phyloP scores from a whole-genome alignment of 305 asterid genomes.

The Solanum hybrid region DNA sequence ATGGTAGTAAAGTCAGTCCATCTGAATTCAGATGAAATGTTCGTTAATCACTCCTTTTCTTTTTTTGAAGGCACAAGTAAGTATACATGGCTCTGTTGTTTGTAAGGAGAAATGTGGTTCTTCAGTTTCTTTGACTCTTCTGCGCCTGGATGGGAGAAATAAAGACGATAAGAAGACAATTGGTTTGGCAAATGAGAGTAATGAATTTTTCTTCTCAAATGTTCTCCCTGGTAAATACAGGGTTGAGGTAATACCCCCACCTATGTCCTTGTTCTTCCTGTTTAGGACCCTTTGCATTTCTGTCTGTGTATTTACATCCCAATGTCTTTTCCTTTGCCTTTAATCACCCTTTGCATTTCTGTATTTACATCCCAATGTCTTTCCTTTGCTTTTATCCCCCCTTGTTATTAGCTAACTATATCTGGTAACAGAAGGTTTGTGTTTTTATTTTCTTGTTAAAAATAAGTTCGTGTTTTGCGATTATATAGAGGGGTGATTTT shows the following conservation, averaged over 20 bases:
- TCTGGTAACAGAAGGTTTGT: not conserved
- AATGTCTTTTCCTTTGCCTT: not conserved
- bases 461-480: not conserved
- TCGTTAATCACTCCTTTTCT: not conserved
- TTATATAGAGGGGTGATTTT: not conserved
- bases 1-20: not conserved
- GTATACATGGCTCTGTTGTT: conserved; percentile 63
- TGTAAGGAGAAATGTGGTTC: conserved; percentile 86
- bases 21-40: not conserved
- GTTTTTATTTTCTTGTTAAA: not conserved
- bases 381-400: not conserved
- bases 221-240: conserved; percentile 89
- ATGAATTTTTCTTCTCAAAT: conserved; percentile 58
- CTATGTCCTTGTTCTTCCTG: conserved; percentile 1
- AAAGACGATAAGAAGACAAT: conserved; percentile 41
- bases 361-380: not conserved
- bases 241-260: conserved; percentile 57
- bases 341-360: not conserved
- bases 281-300: not conserved
- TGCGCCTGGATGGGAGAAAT: conserved; percentile 50
- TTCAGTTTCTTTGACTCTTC: conserved; percentile 60
- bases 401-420: not conserved
- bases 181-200: conserved; percentile 49
- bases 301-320: not conserved
- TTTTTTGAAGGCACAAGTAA: conserved; percentile 69